phyloP scores from a whole-genome alignment of 306 rosid species.

The Fagus sylvatica region DNA sequence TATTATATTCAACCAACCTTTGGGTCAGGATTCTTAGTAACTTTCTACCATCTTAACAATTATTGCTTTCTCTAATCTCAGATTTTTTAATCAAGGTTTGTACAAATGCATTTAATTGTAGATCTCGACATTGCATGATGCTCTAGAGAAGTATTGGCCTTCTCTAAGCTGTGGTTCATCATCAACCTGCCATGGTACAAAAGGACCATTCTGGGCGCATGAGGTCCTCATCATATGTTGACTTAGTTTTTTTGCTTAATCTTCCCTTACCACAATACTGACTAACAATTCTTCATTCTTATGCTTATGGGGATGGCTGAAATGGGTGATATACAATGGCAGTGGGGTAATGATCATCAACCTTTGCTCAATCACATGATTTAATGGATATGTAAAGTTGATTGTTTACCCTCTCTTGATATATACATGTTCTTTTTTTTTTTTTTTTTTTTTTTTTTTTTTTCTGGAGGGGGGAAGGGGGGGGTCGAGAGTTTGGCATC shows the following conservation, averaged over 20 bases:
- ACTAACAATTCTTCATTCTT: conserved; percentile 45
- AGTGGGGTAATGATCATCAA: conserved; percentile 90
- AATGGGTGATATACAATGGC: conserved; percentile 35
- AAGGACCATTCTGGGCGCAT: conserved; percentile 94
- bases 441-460: not conserved
- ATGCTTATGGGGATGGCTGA: conserved; percentile 39
- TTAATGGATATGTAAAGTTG: conserved; percentile 11
- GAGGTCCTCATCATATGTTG: conserved; percentile 64
- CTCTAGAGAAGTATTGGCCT: conserved; percentile 79
- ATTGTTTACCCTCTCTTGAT: not conserved
- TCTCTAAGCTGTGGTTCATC: conserved; percentile 75
- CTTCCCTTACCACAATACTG: conserved; percentile 10
- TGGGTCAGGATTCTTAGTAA: not conserved
- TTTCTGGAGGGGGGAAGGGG: not conserved
- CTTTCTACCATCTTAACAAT: not conserved
- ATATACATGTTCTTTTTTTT: not conserved
- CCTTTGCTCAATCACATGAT: conserved; percentile 32
- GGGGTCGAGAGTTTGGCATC: not conserved
- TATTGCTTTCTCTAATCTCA: not conserved
- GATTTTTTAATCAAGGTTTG: no score
- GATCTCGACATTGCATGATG: conserved; percentile 65
- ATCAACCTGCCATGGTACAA: conserved; percentile 66
- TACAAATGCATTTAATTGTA: conserved; percentile 35
- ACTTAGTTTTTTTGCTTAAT: conserved; percentile 21
- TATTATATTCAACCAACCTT: not conserved